Conservation (phyloP, 495 filamentous ascomycete genomes). For the Daldinia vernicosa region DNA sequence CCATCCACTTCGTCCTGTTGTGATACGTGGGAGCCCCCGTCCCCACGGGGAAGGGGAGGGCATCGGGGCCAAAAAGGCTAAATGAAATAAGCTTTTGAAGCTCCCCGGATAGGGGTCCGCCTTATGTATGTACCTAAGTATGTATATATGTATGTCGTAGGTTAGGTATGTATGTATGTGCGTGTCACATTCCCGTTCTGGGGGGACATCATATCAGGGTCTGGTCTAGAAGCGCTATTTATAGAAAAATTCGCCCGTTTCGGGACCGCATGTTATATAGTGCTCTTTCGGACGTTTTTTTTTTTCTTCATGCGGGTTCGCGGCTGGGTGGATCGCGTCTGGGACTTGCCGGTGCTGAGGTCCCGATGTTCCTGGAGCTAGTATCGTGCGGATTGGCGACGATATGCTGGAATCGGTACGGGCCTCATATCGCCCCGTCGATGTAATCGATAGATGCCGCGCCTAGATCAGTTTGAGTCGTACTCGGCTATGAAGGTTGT, state of each 20-base stretch:
- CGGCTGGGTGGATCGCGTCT: background rate
- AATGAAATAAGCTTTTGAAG: slow-evolving; percentile 14
- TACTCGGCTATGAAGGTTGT: background rate
- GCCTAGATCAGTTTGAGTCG: slow-evolving; percentile 17
- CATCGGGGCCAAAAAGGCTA: slow-evolving; percentile 19
- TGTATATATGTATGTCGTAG: background rate
- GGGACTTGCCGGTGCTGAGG: background rate
- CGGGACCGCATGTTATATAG: slow-evolving; percentile 9
- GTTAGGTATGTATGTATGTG: background rate
- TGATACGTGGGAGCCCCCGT: slow-evolving; percentile 12
- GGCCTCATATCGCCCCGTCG: background rate
- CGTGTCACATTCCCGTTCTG: slow-evolving; percentile 9
- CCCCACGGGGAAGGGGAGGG: slow-evolving; percentile 25
- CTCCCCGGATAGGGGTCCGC: background rate
- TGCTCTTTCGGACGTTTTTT: background rate
- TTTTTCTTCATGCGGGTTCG: no score
- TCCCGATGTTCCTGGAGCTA: slow-evolving; percentile 13
- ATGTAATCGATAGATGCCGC: background rate
- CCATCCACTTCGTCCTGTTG: background rate
- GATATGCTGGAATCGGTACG: slow-evolving; percentile 1
- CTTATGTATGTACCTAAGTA: background rate
- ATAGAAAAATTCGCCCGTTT: slow-evolving; percentile 21
- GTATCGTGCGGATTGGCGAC: slow-evolving; percentile 11
- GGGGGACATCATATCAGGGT: background rate
- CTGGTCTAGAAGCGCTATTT: slow-evolving; percentile 31